A percentile compares a stretch with the other conserved stretches of the same genome.
These are phyloP conservation scores for Chlorella sp. DNA, from an alignment of 139 green algal genomes.

Conservation along the genomic window DNA sequence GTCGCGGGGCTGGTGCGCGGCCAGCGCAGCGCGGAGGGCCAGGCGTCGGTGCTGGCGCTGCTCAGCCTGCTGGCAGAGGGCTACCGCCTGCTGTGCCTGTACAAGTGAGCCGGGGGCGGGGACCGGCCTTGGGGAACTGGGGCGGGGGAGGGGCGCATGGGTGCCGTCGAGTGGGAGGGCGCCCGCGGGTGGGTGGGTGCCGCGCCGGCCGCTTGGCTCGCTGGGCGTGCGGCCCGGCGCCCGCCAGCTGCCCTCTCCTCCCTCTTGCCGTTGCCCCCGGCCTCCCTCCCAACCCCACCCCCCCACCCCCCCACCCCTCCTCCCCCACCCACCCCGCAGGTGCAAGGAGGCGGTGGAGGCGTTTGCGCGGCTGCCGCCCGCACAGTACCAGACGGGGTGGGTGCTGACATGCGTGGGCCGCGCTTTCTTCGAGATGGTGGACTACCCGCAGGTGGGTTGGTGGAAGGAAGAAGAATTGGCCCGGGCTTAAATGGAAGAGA, in stretches of 20 bases:
- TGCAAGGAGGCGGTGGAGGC: conserved; percentile 69
- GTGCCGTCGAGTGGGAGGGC: too few species aligned
- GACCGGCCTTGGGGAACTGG: too few species aligned
- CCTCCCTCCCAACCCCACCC: too few species aligned
- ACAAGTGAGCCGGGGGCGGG: conserved; percentile 38
- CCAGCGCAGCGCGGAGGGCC: conserved; percentile 18
- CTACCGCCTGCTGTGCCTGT: conserved; percentile 70
- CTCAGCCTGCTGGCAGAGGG: conserved; percentile 63
- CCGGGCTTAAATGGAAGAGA: too few species aligned
- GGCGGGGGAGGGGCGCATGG: too few species aligned
- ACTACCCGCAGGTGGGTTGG: conserved; percentile 85
- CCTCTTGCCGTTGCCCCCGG: too few species aligned
- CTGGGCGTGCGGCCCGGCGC: too few species aligned
- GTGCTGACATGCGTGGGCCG: conserved; percentile 78
- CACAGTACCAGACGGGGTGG: conserved; percentile 80
- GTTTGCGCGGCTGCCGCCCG: conserved; percentile 58
- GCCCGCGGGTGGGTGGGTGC: too few species aligned
- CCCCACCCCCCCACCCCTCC: background rate
- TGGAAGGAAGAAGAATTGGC: too few species aligned
- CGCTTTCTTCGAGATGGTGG: conserved; percentile 85
- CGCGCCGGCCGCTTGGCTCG: too few species aligned
- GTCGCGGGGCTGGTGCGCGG: conserved; percentile 4
- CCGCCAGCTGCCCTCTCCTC: too few species aligned
- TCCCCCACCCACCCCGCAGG: background rate
- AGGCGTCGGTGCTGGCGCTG: conserved; percentile 52